Conservation (phyloP, 2,329 filamentous ascomycete genomes). For the Teratosphaeria pseudoeucalypti region DNA sequence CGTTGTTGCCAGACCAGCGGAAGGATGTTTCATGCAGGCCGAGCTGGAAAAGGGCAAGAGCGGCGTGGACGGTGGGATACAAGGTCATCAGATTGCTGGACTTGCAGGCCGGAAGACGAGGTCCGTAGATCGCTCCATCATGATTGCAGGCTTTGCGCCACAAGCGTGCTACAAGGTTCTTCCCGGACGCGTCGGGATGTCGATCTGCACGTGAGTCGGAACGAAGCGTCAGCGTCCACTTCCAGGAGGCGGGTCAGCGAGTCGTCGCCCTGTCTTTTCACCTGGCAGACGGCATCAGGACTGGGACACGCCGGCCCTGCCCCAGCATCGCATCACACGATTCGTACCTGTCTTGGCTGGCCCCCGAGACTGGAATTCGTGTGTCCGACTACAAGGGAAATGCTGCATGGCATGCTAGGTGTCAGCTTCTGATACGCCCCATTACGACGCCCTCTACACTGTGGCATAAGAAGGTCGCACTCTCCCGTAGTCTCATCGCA, state of each 20-base stretch:
- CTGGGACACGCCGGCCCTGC: not conserved
- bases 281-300: not conserved
- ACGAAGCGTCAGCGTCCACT: not conserved
- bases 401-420: not conserved
- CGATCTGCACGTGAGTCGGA: not conserved
- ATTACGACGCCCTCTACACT: not conserved
- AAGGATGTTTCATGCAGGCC: not conserved
- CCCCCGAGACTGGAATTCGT: not conserved
- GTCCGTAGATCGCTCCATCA: not conserved
- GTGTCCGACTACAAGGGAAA: not conserved
- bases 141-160: not conserved
- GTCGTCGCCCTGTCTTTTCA: not conserved
- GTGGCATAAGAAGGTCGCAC: constrained; percentile 1
- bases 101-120: not conserved
- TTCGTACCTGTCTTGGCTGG: not conserved
- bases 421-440: constrained; percentile 2
- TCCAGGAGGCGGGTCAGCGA: not conserved
- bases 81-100: not conserved
- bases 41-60: not conserved
- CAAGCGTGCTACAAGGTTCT: not conserved
- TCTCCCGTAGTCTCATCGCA: not conserved
- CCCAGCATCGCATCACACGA: not conserved
- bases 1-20: not conserved
- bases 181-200: not conserved
- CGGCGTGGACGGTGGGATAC: no score